Conservation (phyloP, 2,329 filamentous ascomycete species). For the Venturia effusa region DNA sequence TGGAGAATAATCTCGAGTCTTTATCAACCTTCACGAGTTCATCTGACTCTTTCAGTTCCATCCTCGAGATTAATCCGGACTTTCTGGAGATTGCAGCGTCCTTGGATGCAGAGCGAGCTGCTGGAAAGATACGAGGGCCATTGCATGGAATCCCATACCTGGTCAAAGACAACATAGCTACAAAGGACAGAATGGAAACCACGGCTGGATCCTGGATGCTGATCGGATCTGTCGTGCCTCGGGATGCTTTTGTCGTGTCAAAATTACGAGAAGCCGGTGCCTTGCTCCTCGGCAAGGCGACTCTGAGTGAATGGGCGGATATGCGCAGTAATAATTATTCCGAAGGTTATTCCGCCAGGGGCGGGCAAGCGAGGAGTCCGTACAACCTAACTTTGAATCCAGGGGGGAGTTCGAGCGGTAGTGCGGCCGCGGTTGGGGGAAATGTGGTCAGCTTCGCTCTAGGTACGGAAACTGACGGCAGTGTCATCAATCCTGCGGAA, state of each 20-base stretch:
- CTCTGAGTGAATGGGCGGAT: slow-evolving; percentile 63
- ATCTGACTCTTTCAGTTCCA: slow-evolving; percentile 18
- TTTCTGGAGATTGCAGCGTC: slow-evolving; percentile 48
- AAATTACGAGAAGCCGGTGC: slow-evolving; percentile 55
- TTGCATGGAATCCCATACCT: slow-evolving; percentile 68
- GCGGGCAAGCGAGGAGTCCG: slow-evolving; percentile 52
- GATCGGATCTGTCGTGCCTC: slow-evolving; percentile 52
- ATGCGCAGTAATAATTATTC: slow-evolving; percentile 59
- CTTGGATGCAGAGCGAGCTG: slow-evolving; percentile 49
- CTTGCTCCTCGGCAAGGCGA: slow-evolving; percentile 59
- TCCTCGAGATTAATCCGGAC: slow-evolving; percentile 61
- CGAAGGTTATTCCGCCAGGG: slow-evolving; percentile 54
- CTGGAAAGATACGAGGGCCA: slow-evolving; percentile 48
- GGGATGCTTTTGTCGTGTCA: slow-evolving; percentile 55
- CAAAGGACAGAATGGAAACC: slow-evolving; percentile 60
- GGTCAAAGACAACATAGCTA: slow-evolving; percentile 64
- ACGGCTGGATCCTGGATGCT: slow-evolving; percentile 61
- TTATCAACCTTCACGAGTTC: too few relatives aligned
- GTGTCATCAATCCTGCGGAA: slow-evolving; percentile 60
- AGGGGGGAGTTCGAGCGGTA: slow-evolving; percentile 60
- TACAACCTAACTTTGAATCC: slow-evolving; percentile 61
- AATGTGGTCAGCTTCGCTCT: slow-evolving; percentile 54
- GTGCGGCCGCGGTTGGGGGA: slow-evolving; percentile 51
- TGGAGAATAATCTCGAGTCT: too few relatives aligned
- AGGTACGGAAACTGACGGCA: slow-evolving; percentile 63